Conservation (phyloP, 257 asterid species). For the Solanum neorickii region DNA sequence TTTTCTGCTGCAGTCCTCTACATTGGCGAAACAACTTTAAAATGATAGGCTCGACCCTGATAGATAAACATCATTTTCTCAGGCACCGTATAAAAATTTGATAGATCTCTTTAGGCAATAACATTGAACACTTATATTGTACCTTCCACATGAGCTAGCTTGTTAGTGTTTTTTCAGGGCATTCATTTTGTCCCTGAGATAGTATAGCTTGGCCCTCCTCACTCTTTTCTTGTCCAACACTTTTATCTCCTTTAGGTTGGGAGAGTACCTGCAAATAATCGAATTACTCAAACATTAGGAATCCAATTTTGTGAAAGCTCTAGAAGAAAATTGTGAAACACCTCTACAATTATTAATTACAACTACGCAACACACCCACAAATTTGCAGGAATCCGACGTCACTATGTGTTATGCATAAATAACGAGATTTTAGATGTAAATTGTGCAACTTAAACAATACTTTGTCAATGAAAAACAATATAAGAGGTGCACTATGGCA, state of each 20-base stretch:
- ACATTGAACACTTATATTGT: neutral
- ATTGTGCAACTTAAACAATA: neutral
- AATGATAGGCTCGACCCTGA: neutral
- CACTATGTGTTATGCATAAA: neutral
- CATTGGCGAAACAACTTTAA: neutral
- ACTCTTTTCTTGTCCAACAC: conserved; percentile 91
- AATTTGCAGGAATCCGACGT: neutral
- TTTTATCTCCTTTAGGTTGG: conserved; percentile 88
- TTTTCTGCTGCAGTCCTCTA: neutral
- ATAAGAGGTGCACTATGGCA: neutral
- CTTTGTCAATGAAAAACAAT: neutral
- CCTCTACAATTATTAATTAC: neutral
- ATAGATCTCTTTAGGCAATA: neutral
- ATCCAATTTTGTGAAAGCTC: neutral
- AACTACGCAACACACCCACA: neutral
- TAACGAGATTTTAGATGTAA: neutral
- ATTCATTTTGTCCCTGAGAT: conserved; percentile 83
- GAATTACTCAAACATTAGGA: neutral
- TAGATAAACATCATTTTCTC: neutral
- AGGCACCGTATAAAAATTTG: neutral
- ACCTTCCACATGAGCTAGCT: neutral
- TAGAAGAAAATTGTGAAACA: neutral
- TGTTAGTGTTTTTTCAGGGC: conserved; percentile 61
- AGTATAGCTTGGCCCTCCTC: conserved; percentile 97
- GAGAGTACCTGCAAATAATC: conserved; percentile 65